Base-by-base conservation (phyloP, 305 asterid species). In the Fraxinus paxiana region DNA sequence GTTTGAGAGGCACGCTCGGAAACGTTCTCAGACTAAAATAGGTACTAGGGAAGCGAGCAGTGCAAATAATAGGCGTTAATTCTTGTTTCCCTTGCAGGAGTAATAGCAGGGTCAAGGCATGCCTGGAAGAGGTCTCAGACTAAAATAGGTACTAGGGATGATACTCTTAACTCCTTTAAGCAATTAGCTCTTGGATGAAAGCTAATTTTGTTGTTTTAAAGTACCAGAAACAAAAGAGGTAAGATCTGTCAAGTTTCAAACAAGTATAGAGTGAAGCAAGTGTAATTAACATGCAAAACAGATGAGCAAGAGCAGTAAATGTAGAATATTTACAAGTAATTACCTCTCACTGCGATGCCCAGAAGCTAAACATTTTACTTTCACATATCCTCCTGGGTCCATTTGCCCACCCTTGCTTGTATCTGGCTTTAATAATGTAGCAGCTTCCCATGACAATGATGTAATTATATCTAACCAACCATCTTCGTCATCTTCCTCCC, bases 331-430 rank as follows among this genome's bases (percentile, higher is more conserved):
- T 61, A 9, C 56, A 24, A 30, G 9, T 28, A 80, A 51, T 83
- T 87, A 90, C 93, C 93, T 87, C 79, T 90, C 90, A 75, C 87
- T 82, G 13, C 87, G 89, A 54, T 43, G 84, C 30, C 93, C 93
- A 77, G 93, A 88, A 28, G 93, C 93, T 59, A 90, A 79, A 83
- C 93, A 87, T 84, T 90, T 88, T 33, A 90, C 89, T 84, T 90
- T 90, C 41, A 90, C 91, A 80, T 90, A 90, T 37, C 90, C 91
- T 26, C 89, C 91, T 48, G 91, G 91, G 87, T 90, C 91, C 93
- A 90, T 90, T 78, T 89, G 90, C 81, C 89, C 91, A 65, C 91
- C 85, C 73, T 84, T 88, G 81, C 93, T 90, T 51, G 80, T 90
- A 76, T 90, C 93, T 67, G 90, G 91, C 84, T 84, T 90, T 83